Conservation (phyloP, 345 rosid species). For the Gossypium stocksii region DNA sequence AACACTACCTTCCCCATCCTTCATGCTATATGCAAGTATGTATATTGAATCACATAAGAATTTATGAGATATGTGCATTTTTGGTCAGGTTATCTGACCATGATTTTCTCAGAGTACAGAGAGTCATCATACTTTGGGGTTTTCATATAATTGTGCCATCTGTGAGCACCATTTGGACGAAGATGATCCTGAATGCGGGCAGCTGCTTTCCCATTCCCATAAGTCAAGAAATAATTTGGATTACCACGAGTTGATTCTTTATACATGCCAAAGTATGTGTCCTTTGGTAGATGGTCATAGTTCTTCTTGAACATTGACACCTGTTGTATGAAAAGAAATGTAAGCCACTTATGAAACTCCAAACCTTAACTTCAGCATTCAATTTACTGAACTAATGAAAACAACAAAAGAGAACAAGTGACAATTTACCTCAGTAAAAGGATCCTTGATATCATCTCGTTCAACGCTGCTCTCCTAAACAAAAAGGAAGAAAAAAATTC, state of each 20-base stretch:
- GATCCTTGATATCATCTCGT: conserved; percentile 84
- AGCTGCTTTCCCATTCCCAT: conserved; percentile 90
- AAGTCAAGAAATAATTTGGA: conserved; percentile 92
- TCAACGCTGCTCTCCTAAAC: conserved; percentile 88
- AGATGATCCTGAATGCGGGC: conserved; percentile 92
- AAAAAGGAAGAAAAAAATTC: not conserved
- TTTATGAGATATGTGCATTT: not conserved
- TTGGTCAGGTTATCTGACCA: not conserved
- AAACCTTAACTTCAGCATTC: conserved; percentile 3
- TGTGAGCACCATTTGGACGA: conserved; percentile 97
- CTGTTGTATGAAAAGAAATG: conserved; percentile 34
- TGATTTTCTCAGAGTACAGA: not conserved
- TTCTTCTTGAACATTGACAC: conserved; percentile 95
- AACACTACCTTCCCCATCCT: not conserved
- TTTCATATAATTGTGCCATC: conserved; percentile 98
- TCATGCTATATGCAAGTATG: not conserved
- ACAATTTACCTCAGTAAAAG: conserved; percentile 78
- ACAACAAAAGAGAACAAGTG: conserved; percentile 4
- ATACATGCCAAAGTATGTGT: conserved; percentile 89
- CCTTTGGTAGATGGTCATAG: conserved; percentile 92
- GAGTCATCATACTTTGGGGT: conserved; percentile 60
- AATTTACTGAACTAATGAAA: not conserved
- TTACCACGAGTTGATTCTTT: conserved; percentile 88
- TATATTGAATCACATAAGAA: not conserved
- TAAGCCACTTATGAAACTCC: conserved; percentile 8